Conservation (phyloP, 2,329 filamentous ascomycete genomes). For the Iodosphaeria phyllophila region DNA sequence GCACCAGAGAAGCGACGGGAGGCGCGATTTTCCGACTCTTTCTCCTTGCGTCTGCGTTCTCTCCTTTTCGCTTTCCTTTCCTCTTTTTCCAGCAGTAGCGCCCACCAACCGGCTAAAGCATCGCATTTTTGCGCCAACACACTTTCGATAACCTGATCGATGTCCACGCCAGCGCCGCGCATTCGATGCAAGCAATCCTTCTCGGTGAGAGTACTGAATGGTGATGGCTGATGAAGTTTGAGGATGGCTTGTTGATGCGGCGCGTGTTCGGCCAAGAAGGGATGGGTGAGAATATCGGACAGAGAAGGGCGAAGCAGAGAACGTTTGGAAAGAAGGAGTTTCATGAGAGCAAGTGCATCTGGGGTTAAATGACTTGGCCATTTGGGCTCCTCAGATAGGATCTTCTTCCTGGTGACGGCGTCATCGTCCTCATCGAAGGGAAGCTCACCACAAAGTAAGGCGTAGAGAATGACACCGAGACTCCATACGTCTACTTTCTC, state of each 20-base stretch:
- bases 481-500: slow-evolving; percentile 98
- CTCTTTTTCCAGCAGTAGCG: slow-evolving; percentile 83
- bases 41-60: slow-evolving; percentile 70
- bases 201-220: slow-evolving; percentile 73
- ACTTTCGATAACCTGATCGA: slow-evolving; percentile 86
- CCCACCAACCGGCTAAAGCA: slow-evolving; percentile 88
- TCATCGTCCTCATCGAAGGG: slow-evolving; percentile 97
- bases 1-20: slow-evolving; percentile 72
- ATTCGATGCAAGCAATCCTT: slow-evolving; percentile 85
- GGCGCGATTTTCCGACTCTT: slow-evolving; percentile 63
- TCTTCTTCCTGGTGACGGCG: slow-evolving; percentile 64
- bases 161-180: slow-evolving; percentile 83
- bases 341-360: slow-evolving; percentile 62
- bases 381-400: slow-evolving; percentile 68
- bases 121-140: slow-evolving; percentile 83
- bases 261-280: slow-evolving; percentile 76
- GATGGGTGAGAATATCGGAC: slow-evolving; percentile 70
- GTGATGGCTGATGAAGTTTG: slow-evolving; percentile 59
- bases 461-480: slow-evolving; percentile 68
- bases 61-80: slow-evolving; percentile 64
- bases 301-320: slow-evolving; percentile 67
- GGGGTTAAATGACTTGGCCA: slow-evolving; percentile 66
- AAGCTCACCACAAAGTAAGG: slow-evolving; percentile 64
- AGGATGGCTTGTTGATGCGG: slow-evolving; percentile 79
- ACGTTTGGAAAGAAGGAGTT: slow-evolving; percentile 71